These are phyloP conservation scores for Capronia americana DNA, from an alignment of 2,329 filamentous ascomycete genomes.

Conservation along the genomic window DNA sequence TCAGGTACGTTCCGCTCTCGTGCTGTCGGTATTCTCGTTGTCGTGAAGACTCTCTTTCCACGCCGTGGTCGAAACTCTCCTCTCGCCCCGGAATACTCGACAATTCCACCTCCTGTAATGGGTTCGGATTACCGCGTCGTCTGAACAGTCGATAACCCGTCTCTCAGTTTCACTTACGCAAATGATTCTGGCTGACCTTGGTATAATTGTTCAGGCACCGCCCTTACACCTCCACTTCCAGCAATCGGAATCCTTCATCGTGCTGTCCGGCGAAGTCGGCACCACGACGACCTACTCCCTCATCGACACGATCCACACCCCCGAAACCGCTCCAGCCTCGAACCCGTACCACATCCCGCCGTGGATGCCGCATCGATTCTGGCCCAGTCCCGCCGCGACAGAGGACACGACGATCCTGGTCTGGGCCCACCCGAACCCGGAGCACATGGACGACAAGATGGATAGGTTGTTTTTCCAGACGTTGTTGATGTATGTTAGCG, in stretches of 20 bases:
- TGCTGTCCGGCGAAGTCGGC: slow-evolving; percentile 29
- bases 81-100: no score
- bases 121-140: no score
- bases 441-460: slow-evolving; percentile 28
- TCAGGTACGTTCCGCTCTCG: slow-evolving; percentile 16
- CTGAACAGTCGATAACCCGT: neutral
- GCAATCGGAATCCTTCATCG: slow-evolving; percentile 28
- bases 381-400: slow-evolving; percentile 24
- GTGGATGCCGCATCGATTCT: slow-evolving; percentile 27
- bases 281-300: slow-evolving; percentile 23
- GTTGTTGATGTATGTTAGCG: slow-evolving; percentile 31
- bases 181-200: neutral
- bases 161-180: neutral
- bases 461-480: slow-evolving; percentile 33
- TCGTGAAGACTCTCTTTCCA: neutral
- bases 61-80: no score
- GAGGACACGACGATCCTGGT: slow-evolving; percentile 29
- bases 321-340: slow-evolving; percentile 8
- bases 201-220: slow-evolving; percentile 17
- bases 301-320: slow-evolving; percentile 28
- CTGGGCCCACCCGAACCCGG: slow-evolving; percentile 31
- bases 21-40: neutral
- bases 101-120: no score
- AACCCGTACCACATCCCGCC: slow-evolving; percentile 19
- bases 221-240: slow-evolving; percentile 35